Base-by-base conservation (phyloP, 345 rosid genomes). In the Trapa incisa region DNA sequence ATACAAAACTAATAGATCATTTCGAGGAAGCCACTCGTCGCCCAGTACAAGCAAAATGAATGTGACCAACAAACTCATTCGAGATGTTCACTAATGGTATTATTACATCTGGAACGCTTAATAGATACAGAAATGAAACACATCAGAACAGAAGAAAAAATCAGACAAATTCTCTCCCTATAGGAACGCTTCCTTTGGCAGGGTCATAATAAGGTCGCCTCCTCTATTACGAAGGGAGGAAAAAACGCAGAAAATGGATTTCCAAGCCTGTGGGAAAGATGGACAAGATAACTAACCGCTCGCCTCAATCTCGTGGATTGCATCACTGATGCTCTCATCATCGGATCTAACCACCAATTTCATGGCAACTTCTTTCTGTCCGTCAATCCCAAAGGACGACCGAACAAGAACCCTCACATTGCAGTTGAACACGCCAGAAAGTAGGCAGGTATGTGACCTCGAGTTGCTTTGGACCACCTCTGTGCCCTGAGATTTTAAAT, bases 401-500 rank as follows among this genome's bases (percentile, higher is more conserved):
- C 89, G 80, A 69, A 85, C 96, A 4, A 94, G 87, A 69, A 91
- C 96, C 80, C 75, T 86, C 68, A 80, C 86, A 37, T 84, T 86
- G 71, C 99, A 96, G 14, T 91, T 83, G 79, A 82, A 94, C n/a
- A 89, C 86, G 54, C 99, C 99, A 17, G 97, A 91, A n/a, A 91
- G 74, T 64, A 94, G 71, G 66, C 99, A 89, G 0, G 96, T 77
- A 80, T 94, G 99, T 65, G 99, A 94, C 84, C 97, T 88, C 68
- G 99, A 88, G 76, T 91, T 94, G 86, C 68, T 77, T 5, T 89
- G 82, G 47, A 94, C 84, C 43, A 78, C 84, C 75, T 88, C 99
- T 5, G 99, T 87, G 37, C 99, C 96, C 98, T 92, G 56, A 68
- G 43, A 41, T 41, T 41, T 41, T 8, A 41, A 41, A 41, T 41